phyloP scores from a whole-genome alignment of 805 yeast species.

The Candida sithepensis region DNA sequence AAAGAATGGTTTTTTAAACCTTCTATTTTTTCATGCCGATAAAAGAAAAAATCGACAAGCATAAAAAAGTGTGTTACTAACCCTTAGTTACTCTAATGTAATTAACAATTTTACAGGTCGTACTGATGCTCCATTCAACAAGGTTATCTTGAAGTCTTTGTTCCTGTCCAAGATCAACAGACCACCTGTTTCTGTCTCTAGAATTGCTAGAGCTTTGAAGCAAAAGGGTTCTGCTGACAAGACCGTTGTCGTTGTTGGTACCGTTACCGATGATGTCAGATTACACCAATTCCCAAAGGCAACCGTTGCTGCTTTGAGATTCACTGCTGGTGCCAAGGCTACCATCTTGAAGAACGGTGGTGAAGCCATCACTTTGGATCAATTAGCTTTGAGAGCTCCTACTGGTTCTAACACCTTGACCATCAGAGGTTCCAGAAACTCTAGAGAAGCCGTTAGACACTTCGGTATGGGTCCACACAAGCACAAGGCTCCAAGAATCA shows the following conservation, averaged over 20 bases:
- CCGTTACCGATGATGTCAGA: slow-evolving; percentile 98
- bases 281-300: slow-evolving; percentile 91
- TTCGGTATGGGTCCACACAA: slow-evolving; percentile 99
- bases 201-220: slow-evolving; percentile 78
- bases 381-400: slow-evolving; percentile 98
- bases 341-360: slow-evolving; percentile 98
- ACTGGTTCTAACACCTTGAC: slow-evolving; percentile 98
- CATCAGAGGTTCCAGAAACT: slow-evolving; percentile 97
- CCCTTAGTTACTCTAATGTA: slow-evolving; percentile 18
- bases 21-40: not conserved
- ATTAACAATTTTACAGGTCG: slow-evolving; percentile 57
- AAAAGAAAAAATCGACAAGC: slow-evolving; percentile 2
- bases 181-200: slow-evolving; percentile 97
- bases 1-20: slow-evolving; percentile 1
- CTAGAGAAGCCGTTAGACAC: slow-evolving; percentile 99
- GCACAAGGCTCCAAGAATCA: slow-evolving; percentile 98
- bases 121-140: slow-evolving; percentile 99
- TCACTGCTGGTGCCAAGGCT: slow-evolving; percentile 99
- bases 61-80: slow-evolving; percentile 21
- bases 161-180: slow-evolving; percentile 98
- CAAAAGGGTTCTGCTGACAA: slow-evolving; percentile 83
- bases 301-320: slow-evolving; percentile 98
- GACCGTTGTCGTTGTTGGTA: slow-evolving; percentile 97
- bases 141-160: slow-evolving; percentile 88
- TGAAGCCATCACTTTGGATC: slow-evolving; percentile 98